These are phyloP conservation scores for Cubamyces sp. DNA, from an alignment of 768 basidiomycete genomes.

Conservation along the genomic window DNA sequence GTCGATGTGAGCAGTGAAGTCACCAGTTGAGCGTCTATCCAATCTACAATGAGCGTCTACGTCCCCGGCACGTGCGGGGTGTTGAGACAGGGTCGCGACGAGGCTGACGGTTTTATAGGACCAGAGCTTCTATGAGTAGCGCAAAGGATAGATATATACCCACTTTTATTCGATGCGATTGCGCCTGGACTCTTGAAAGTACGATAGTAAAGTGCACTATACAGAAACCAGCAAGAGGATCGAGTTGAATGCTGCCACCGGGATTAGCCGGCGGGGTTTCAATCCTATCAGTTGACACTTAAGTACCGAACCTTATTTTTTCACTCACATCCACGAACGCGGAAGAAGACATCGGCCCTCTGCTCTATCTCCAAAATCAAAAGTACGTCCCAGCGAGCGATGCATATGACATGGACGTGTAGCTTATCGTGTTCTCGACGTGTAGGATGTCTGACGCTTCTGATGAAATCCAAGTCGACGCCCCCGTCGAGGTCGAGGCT, in stretches of 20 bases:
- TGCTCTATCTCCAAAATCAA: conserved; percentile 27
- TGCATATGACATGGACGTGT: neutral
- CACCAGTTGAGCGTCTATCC: neutral
- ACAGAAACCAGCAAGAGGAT: neutral
- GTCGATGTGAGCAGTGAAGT: neutral
- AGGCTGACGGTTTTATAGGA: no score
- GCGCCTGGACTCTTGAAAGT: no score
- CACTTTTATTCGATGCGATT: no score
- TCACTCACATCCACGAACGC: conserved; percentile 89
- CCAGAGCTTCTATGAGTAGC: no score
- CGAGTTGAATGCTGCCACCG: conserved; percentile 30
- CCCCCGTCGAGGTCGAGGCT: conserved; percentile 74
- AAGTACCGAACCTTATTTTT: conserved; percentile 53
- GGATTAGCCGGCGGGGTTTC: conserved; percentile 57
- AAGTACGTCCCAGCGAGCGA: conserved; percentile 27
- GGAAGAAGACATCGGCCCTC: conserved; percentile 81
- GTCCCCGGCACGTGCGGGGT: neutral
- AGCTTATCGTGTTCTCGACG: conserved; percentile 5
- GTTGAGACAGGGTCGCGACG: no score
- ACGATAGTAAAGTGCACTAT: no score
- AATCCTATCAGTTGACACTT: conserved; percentile 43
- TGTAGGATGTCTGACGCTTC: conserved; percentile 95
- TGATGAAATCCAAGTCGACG: conserved; percentile 87
- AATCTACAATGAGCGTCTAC: neutral
- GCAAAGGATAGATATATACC: no score